These are phyloP conservation scores for Xerocomus nothofagi DNA, from an alignment of 1,284 basidiomycete genomes.

Conservation along the genomic window DNA sequence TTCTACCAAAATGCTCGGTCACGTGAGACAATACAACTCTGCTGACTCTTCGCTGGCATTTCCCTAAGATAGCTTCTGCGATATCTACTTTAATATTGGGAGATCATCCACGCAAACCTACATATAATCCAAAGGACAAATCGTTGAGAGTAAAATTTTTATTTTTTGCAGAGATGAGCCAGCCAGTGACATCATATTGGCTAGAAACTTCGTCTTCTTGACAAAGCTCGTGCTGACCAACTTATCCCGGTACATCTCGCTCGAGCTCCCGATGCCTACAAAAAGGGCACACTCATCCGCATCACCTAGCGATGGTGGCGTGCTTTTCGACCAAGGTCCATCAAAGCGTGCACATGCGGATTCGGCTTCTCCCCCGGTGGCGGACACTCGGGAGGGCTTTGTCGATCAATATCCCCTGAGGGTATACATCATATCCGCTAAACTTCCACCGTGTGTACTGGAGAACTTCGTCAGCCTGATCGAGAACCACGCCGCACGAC, in stretches of 20 bases:
- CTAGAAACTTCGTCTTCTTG: not conserved
- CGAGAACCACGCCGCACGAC: slow-evolving; percentile 32
- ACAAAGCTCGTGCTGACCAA: not conserved
- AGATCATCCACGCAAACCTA: no score
- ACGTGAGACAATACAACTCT: not conserved
- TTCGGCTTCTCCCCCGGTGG: slow-evolving; percentile 6
- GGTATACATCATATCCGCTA: slow-evolving; percentile 60
- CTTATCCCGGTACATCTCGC: not conserved
- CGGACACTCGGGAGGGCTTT: slow-evolving; percentile 5
- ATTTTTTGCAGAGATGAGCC: no score
- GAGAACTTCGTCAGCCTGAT: slow-evolving; percentile 49
- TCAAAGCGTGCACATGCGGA: slow-evolving; percentile 11
- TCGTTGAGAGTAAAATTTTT: no score
- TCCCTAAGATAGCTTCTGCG: no score
- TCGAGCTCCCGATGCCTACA: slow-evolving; percentile 8
- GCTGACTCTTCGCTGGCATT: no score
- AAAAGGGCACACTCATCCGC: slow-evolving; percentile 11
- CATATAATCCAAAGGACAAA: no score
- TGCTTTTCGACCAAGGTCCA: slow-evolving; percentile 3
- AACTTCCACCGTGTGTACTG: slow-evolving; percentile 46
- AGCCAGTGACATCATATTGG: not conserved
- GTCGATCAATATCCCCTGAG: slow-evolving; percentile 28
- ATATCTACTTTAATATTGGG: no score
- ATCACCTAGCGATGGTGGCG: not conserved
- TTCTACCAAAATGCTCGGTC: not conserved